Percentiles rank a stretch among this genome's conserved stretches.
Conservation (phyloP, 805 yeast genomes). For the Sugiyamaella floridensis region DNA sequence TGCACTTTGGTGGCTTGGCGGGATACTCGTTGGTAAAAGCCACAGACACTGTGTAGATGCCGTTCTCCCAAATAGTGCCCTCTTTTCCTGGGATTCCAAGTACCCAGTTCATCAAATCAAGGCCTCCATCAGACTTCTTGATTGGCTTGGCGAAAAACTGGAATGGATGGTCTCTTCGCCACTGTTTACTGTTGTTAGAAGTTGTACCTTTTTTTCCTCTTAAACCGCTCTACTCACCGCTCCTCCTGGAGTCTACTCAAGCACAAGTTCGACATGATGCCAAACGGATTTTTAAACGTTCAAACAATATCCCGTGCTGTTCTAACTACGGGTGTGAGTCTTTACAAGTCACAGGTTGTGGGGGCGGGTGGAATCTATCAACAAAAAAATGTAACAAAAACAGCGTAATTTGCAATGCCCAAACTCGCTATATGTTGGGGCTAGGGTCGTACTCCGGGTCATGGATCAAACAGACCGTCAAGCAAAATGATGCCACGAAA, state of each 20-base stretch:
- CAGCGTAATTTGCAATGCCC: no score
- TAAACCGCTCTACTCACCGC: slow-evolving; percentile 39
- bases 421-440: no score
- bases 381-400: no score
- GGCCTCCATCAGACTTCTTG: slow-evolving; percentile 71
- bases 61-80: slow-evolving; percentile 82
- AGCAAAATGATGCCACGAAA: no score
- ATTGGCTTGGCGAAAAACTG: slow-evolving; percentile 92
- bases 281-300: neutral
- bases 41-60: slow-evolving; percentile 78
- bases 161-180: slow-evolving; percentile 98
- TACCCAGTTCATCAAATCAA: slow-evolving; percentile 81
- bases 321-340: no score
- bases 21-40: slow-evolving; percentile 86
- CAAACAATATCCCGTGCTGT: neutral
- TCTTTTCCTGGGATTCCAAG: slow-evolving; percentile 95
- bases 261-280: slow-evolving; percentile 48
- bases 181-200: slow-evolving; percentile 57
- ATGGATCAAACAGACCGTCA: no score
- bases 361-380: no score
- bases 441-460: no score
- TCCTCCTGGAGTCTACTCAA: slow-evolving; percentile 86
- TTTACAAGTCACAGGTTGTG: no score
- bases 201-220: no score
- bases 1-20: slow-evolving; percentile 91